Percentiles rank a stretch among this genome's conserved stretches.
Evolutionary conservation across 768 basidiomycete genomes (phyloP).

Genomic region (Exsudoporus frostii): DNA sequence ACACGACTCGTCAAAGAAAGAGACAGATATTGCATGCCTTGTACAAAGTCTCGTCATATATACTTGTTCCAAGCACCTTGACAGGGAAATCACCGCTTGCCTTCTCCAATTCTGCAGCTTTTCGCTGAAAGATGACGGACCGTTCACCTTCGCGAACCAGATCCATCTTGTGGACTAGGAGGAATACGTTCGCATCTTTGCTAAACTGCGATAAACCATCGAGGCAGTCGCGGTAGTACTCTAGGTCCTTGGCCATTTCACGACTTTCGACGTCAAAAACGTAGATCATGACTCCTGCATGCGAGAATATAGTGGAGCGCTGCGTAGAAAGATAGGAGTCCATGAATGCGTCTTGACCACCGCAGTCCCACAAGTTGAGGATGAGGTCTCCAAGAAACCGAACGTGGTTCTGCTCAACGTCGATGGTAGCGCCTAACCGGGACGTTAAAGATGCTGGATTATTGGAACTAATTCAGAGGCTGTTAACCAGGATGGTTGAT

Average conservation of each 20-base stretch:
- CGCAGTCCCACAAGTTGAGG: constrained; percentile 98
- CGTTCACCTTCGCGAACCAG: constrained; percentile 64
- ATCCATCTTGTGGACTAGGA: constrained; percentile 98
- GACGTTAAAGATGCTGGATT: constrained; percentile 90
- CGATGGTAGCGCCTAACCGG: constrained; percentile 93
- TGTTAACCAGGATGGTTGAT: constrained; percentile 3
- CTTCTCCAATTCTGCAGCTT: constrained; percentile 68
- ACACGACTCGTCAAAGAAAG: constrained; percentile 4
- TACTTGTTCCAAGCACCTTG: constrained; percentile 88
- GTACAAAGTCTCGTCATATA: constrained; percentile 96
- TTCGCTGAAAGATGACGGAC: constrained; percentile 60
- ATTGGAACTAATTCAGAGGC: constrained; percentile 62
- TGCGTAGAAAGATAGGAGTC: constrained; percentile 93
- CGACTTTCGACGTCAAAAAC: constrained; percentile 93
- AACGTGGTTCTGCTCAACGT: constrained; percentile 97
- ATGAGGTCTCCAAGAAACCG: constrained; percentile 95
- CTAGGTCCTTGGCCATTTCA: constrained; percentile 81
- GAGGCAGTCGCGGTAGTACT: constrained; percentile 91
- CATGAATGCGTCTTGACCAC: constrained; percentile 97
- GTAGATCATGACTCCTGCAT: constrained; percentile 97
- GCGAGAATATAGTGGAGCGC: constrained; percentile 91
- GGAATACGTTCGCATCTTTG: constrained; percentile 80
- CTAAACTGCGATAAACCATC: constrained; percentile 76
- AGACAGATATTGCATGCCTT: constrained; percentile 48
- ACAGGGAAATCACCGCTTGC: constrained; percentile 59